Conservation (phyloP, 2,329 filamentous ascomycete species). For the Phymatotrichopsis omnivora region DNA sequence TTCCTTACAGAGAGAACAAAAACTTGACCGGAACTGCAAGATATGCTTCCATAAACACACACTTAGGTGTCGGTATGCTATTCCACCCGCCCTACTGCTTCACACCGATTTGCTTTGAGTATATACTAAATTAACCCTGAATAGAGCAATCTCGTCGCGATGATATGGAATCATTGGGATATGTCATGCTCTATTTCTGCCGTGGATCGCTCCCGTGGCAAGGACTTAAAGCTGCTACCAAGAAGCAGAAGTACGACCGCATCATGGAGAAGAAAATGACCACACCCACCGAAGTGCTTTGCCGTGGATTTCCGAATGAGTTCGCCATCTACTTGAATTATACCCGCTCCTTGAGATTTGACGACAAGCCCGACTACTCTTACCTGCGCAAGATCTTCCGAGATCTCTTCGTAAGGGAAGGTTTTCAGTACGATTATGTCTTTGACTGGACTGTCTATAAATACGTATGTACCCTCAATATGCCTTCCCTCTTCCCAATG, state of each 20-base stretch:
- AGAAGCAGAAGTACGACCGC: slow-evolving; percentile 99
- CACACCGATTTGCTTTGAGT: neutral
- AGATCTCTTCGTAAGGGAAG: slow-evolving; percentile 95
- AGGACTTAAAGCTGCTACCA: slow-evolving; percentile 93
- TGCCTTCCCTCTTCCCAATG: neutral
- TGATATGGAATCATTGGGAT: slow-evolving; percentile 97
- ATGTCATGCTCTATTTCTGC: slow-evolving; percentile 99
- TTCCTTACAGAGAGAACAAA: slow-evolving; percentile 99
- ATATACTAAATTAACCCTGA: slow-evolving; percentile 1
- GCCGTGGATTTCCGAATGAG: slow-evolving; percentile 98
- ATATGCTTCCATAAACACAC: slow-evolving; percentile 98
- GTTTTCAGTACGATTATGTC: slow-evolving; percentile 99
- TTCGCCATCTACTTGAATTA: slow-evolving; percentile 99
- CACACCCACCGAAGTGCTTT: slow-evolving; percentile 93
- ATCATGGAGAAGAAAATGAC: slow-evolving; percentile 99
- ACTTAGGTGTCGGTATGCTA: slow-evolving; percentile 74
- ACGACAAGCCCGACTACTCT: slow-evolving; percentile 99
- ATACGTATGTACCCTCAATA: slow-evolving; percentile 27
- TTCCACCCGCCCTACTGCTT: neutral
- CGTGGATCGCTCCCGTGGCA: slow-evolving; percentile 98
- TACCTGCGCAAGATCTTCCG: slow-evolving; percentile 99
- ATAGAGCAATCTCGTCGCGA: slow-evolving; percentile 95
- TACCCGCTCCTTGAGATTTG: slow-evolving; percentile 94
- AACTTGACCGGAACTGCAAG: slow-evolving; percentile 97
- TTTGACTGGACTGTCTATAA: slow-evolving; percentile 82